Base-by-base conservation (phyloP, 441 rosid species). In the California macrophylla region DNA sequence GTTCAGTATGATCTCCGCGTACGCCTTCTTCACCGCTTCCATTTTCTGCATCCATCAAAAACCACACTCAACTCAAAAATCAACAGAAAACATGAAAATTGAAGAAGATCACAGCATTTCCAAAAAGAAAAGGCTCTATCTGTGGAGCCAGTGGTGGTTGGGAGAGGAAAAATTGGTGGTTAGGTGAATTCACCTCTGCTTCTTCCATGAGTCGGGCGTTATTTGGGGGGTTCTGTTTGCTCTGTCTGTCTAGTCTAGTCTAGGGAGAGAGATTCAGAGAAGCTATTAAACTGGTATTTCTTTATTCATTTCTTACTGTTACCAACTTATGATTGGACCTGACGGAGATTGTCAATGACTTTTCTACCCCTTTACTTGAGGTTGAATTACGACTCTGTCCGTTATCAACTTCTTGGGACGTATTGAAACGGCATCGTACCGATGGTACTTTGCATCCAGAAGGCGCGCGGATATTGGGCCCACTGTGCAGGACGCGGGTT, bases 21-120 rank as follows among this genome's bases (percentile, higher is more conserved):
- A 91, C 24, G 95, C 97, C 90, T 83, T 91, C 85, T 93, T 89
- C 87, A 93, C 78, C 72, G 93, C 95, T 75, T 78, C 82, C 80
- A 86, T 80, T 80, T 87, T 89, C 93, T 93, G 85, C 32, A 64
- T 32, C 68, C 67, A 24, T 52, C 52, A 68, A 28, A 69, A 60
- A 75, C 64, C 28, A 15, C 70, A 71, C 67, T 34, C 47, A 9
- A 66, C 66, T 40, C 47, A 40, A 40, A 67, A 73, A 66, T 40
- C 71, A 68, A 66, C 56, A 34, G 47, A 66, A 67, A 72, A 45
- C 71, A 16, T 2, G 10, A 15, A 50, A 50, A 50, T 50, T 18
- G 1, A 50, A 16, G 1, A 2, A 3, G 21, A 50, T 4, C 58
- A 5, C 6, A 50, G 8, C 58, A 18, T n/a, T 4, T 50, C 4